Evolutionary conservation across 2,329 filamentous ascomycete species (phyloP).

Genomic region (Parascedosporium putredinis): DNA sequence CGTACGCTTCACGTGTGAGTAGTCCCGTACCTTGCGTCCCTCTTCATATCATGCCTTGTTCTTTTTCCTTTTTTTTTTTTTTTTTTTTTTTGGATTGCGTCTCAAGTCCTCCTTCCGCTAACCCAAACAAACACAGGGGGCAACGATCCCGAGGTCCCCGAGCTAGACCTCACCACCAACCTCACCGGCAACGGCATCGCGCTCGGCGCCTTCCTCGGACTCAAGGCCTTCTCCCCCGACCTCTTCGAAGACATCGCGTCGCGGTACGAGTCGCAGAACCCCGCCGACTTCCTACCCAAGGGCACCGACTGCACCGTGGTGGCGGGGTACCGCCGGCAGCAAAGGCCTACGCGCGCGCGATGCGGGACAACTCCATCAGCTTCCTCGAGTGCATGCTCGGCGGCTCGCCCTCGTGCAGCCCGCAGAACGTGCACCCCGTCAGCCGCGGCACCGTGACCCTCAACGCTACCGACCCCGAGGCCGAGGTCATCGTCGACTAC

Average conservation of each 20-base stretch:
- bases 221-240: conserved; percentile 15
- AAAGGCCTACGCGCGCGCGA: conserved; percentile 16
- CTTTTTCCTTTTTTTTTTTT: too few species aligned
- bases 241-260: background rate
- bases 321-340: conserved; percentile 29
- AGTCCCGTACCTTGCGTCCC: too few species aligned
- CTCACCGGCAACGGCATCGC: conserved; percentile 11
- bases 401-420: conserved; percentile 13
- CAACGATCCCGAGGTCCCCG: conserved; percentile 12
- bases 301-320: conserved; percentile 13
- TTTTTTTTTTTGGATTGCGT: conserved; percentile 8
- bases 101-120: conserved; percentile 5
- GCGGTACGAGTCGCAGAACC: conserved; percentile 14
- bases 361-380: conserved; percentile 19
- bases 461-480: conserved; percentile 15
- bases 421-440: conserved; percentile 16
- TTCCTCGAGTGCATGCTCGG: conserved; percentile 35
- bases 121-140: conserved; percentile 9
- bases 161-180: conserved; percentile 21
- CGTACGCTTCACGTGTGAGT: conserved; percentile 14
- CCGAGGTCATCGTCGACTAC: conserved; percentile 17
- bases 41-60: too few species aligned
- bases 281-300: conserved; percentile 13
- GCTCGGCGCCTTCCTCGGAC: conserved; percentile 15
- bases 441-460: conserved; percentile 16